phyloP scores from a whole-genome alignment of 169 alveolate species.

The Plasmodium gaboni region DNA sequence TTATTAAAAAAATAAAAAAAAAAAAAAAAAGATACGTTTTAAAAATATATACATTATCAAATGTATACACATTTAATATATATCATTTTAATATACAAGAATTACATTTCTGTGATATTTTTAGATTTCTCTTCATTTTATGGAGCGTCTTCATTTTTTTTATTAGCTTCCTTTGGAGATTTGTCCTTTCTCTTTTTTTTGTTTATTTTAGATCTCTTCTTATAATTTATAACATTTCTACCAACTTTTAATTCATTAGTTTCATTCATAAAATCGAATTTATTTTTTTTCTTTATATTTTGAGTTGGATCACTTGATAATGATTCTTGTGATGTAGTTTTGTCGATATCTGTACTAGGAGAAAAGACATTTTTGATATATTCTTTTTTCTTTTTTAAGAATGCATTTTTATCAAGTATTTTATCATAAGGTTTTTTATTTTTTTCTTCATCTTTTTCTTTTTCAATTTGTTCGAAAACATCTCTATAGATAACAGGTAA shows the following conservation, averaged over 20 bases:
- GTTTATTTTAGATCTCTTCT: conserved; percentile 22
- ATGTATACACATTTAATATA: too few relatives aligned
- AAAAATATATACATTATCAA: too few relatives aligned
- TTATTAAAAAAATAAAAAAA: too few relatives aligned
- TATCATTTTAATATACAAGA: too few relatives aligned
- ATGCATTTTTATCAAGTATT: background rate
- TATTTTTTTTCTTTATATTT: background rate
- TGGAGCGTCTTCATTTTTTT: background rate
- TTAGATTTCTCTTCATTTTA: too few relatives aligned
- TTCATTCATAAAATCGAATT: conserved; percentile 10
- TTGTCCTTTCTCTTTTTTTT: conserved; percentile 28
- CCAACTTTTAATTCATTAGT: conserved; percentile 48
- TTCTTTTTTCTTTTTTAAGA: conserved; percentile 29
- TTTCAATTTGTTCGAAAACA: conserved; percentile 74
- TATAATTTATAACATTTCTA: conserved; percentile 45
- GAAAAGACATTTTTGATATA: conserved; percentile 39
- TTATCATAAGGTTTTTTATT: conserved; percentile 10
- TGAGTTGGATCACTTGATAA: background rate
- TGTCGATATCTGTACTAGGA: background rate
- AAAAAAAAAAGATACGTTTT: too few relatives aligned
- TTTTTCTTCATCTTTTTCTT: conserved; percentile 22
- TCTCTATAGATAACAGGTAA: conserved; percentile 84
- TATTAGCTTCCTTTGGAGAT: background rate
- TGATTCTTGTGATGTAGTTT: background rate
- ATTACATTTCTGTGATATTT: too few relatives aligned